Percentiles rank a stretch among this genome's conserved stretches.
These are phyloP conservation scores for Lepidopterella palustris DNA, from an alignment of 495 filamentous ascomycete species.

Conservation along the genomic window DNA sequence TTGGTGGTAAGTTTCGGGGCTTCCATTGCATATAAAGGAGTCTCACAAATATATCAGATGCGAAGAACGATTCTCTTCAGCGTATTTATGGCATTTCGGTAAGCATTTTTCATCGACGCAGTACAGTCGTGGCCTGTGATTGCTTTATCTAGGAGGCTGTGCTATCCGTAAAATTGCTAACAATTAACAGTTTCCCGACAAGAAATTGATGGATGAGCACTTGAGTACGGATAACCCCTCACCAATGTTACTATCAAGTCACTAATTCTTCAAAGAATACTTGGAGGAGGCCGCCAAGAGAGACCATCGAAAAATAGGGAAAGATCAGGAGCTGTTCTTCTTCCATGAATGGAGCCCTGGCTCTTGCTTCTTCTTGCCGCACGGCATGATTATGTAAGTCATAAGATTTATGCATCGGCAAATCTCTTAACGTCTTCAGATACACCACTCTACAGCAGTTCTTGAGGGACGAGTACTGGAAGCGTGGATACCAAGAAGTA, in stretches of 20 bases:
- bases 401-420: too few species aligned
- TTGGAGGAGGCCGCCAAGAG: constrained; percentile 94
- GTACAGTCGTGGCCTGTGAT: too few species aligned
- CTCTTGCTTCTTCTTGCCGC: constrained; percentile 88
- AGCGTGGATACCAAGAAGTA: constrained; percentile 90
- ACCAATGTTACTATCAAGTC: too few species aligned
- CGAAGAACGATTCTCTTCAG: constrained; percentile 86
- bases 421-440: too few species aligned
- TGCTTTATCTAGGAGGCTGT: too few species aligned
- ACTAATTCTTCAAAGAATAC: too few species aligned
- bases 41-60: too few species aligned
- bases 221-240: too few species aligned
- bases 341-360: constrained; percentile 89
- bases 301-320: constrained; percentile 84
- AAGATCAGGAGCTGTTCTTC: constrained; percentile 94
- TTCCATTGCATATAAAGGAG: too few species aligned
- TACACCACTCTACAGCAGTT: constrained; percentile 80
- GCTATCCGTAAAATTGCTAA: too few species aligned
- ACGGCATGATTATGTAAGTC: constrained; percentile 85
- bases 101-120: too few species aligned
- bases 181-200: constrained; percentile 99
- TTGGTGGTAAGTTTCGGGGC: too few species aligned
- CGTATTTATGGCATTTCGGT: constrained; percentile 91
- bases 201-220: constrained; percentile 84
- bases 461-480: constrained; percentile 81